Conservation (phyloP, 202 grass and related monocot species). For the Sporobolus alterniflorus region DNA sequence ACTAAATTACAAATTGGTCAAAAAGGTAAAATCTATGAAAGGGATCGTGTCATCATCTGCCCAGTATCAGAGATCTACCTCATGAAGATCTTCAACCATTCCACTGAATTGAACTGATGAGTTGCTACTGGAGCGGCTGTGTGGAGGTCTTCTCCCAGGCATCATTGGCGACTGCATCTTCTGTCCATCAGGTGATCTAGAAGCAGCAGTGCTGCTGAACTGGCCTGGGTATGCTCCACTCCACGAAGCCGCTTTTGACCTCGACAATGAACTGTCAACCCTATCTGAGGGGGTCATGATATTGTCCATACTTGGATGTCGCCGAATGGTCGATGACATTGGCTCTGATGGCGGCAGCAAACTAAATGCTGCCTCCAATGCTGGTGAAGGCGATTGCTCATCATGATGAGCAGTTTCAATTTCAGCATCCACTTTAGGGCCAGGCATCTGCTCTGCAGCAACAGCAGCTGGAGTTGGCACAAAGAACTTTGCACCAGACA, state of each 20-base stretch:
- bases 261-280: conserved; percentile 34
- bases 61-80: conserved; percentile 63
- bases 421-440: neutral
- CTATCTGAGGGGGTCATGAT: conserved; percentile 47
- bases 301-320: conserved; percentile 67
- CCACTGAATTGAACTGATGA: conserved; percentile 35
- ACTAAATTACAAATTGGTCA: conserved; percentile 36
- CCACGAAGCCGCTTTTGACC: conserved; percentile 73
- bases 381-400: conserved; percentile 24
- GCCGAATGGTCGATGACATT: conserved; percentile 49
- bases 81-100: conserved; percentile 62
- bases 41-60: neutral
- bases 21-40: neutral
- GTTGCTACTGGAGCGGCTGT: conserved; percentile 53
- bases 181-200: conserved; percentile 35
- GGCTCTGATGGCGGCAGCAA: conserved; percentile 20
- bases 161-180: conserved; percentile 35
- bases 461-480: conserved; percentile 55
- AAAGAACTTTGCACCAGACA: conserved; percentile 70
- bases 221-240: conserved; percentile 58
- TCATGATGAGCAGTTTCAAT: conserved; percentile 24
- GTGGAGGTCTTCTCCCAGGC: conserved; percentile 23
- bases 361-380: conserved; percentile 40
- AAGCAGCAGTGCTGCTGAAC: conserved; percentile 6
- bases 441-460: conserved; percentile 32